Conservation (phyloP, 2,329 filamentous ascomycete species). For the Dothidotthia symphoricarpi region DNA sequence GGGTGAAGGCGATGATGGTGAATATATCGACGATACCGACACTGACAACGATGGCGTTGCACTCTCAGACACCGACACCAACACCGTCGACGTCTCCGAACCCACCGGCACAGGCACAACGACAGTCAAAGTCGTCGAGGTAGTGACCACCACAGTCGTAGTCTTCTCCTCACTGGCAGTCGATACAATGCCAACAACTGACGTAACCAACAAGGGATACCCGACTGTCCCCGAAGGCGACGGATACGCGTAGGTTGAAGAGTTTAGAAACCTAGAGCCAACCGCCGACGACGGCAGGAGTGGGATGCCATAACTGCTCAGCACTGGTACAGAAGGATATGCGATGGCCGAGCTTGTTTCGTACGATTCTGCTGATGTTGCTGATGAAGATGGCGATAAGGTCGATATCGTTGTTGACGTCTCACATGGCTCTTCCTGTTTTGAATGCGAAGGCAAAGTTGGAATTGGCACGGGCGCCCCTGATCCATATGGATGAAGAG, state of each 20-base stretch:
- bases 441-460: slow-evolving; percentile 1
- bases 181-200: too few species aligned
- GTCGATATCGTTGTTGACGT: slow-evolving; percentile 3
- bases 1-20: too few species aligned
- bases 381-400: slow-evolving; percentile 1
- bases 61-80: too few species aligned
- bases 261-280: not conserved
- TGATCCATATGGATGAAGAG: slow-evolving; percentile 5
- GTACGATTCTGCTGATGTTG: slow-evolving; percentile 6
- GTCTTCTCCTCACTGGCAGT: too few species aligned
- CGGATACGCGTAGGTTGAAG: not conserved
- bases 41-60: too few species aligned
- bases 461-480: slow-evolving; percentile 1
- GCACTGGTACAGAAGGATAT: slow-evolving; percentile 1
- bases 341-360: slow-evolving; percentile 4
- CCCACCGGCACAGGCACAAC: not conserved
- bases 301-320: slow-evolving; percentile 1
- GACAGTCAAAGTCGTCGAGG: not conserved
- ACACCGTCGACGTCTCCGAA: too few species aligned
- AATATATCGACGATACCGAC: too few species aligned
- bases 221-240: slow-evolving; percentile 1
- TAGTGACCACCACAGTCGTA: not conserved
- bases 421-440: slow-evolving; percentile 6
- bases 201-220: too few species aligned
- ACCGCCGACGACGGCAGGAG: slow-evolving; percentile 1